Conservation (phyloP, 2,329 filamentous ascomycete species). For the Monosporascus sp. region DNA sequence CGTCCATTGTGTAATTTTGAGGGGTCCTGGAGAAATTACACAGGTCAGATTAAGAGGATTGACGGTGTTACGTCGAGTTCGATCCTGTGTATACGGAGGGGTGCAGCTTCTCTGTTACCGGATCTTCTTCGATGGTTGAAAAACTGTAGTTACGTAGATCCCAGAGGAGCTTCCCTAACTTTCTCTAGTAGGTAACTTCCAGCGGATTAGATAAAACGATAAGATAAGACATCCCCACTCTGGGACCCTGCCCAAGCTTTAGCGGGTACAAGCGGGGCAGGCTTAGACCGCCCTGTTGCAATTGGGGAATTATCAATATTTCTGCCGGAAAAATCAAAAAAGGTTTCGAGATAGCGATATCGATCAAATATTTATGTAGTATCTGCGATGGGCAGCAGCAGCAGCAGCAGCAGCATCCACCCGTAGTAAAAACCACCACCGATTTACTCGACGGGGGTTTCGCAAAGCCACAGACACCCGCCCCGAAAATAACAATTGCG, state of each 20-base stretch:
- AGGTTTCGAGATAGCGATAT: conserved; percentile 1
- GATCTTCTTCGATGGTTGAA: background rate
- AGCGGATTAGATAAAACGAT: background rate
- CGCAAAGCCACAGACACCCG: too few species aligned
- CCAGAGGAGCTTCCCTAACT: too few species aligned
- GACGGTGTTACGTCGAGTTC: too few species aligned
- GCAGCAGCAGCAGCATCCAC: background rate
- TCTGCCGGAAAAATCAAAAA: conserved; percentile 5
- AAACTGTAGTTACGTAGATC: background rate
- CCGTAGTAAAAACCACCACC: background rate
- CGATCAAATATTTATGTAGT: background rate
- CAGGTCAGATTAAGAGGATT: too few species aligned
- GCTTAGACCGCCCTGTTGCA: too few species aligned
- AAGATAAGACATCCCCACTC: background rate
- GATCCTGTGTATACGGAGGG: background rate
- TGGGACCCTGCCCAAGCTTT: background rate
- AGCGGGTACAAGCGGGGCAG: background rate
- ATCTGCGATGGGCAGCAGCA: background rate
- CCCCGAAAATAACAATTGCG: too few species aligned
- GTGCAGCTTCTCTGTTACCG: background rate
- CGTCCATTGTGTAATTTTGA: conserved; percentile 19
- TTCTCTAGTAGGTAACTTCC: background rate
- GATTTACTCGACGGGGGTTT: background rate
- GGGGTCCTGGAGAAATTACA: background rate
- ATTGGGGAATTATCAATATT: background rate